Evolutionary conservation across 2,329 filamentous ascomycete genomes (phyloP).

Genomic region (Fonsecaea nubica): DNA sequence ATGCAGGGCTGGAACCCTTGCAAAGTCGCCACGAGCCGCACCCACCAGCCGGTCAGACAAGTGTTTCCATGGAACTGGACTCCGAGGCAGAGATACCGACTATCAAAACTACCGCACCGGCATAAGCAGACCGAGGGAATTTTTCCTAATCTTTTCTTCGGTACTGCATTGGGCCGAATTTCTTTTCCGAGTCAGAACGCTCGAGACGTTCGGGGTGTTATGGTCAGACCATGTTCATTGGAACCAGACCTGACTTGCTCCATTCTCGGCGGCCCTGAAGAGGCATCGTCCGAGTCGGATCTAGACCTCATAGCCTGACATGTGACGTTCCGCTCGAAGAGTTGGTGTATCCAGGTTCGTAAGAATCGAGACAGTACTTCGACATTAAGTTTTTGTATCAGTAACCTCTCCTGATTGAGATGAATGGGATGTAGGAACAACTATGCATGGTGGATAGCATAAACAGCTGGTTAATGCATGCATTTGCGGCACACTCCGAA

Average conservation of each 20-base stretch:
- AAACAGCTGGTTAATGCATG: not conserved
- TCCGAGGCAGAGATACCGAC: not conserved
- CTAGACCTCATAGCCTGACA: slow-evolving; percentile 5
- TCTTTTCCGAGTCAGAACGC: not conserved
- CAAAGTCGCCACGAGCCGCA: not conserved
- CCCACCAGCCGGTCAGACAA: not conserved
- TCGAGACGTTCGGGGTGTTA: no score
- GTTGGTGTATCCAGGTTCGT: not conserved
- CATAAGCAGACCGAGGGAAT: not conserved
- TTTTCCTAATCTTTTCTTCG: not conserved
- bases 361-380: not conserved
- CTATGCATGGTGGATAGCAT: not conserved
- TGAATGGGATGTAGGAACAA: not conserved
- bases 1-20: not conserved
- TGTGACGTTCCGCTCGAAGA: not conserved
- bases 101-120: not conserved
- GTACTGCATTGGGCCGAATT: not conserved
- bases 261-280: not conserved
- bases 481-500: slow-evolving; percentile 5
- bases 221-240: not conserved
- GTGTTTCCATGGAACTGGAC: not conserved
- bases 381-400: not conserved
- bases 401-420: not conserved
- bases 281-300: not conserved
- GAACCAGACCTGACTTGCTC: not conserved